These are phyloP conservation scores for Candida ascalaphidarum DNA, from an alignment of 805 yeast genomes.

Conservation along the genomic window DNA sequence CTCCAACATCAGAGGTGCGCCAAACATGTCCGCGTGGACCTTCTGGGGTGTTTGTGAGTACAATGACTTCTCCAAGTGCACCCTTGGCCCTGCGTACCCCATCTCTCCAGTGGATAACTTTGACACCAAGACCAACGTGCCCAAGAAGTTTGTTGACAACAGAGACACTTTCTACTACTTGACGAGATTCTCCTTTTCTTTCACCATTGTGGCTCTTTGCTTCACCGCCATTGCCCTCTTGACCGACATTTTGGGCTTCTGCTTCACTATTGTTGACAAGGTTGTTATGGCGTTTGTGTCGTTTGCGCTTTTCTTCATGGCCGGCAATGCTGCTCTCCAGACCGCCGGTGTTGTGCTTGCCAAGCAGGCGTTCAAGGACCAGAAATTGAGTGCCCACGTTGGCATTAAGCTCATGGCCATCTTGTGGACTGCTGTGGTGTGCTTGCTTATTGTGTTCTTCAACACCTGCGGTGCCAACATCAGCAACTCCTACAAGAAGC, in stretches of 20 bases:
- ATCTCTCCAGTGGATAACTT: conserved; percentile 78
- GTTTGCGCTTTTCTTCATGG: conserved; percentile 44
- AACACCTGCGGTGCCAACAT: conserved; percentile 44
- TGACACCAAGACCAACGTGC: conserved; percentile 41
- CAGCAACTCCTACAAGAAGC: conserved; percentile 42
- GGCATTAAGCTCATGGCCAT: conserved; percentile 56
- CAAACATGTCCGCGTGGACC: conserved; percentile 64
- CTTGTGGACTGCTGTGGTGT: conserved; percentile 62
- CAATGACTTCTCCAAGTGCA: conserved; percentile 43
- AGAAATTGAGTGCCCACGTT: conserved; percentile 35
- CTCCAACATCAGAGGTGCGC: conserved; percentile 40
- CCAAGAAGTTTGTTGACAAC: conserved; percentile 42
- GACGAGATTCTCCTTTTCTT: conserved; percentile 59
- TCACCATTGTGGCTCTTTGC: conserved; percentile 49
- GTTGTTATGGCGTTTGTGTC: conserved; percentile 43
- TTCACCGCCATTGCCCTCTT: conserved; percentile 58
- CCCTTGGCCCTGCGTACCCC: conserved; percentile 69
- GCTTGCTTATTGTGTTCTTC: conserved; percentile 41
- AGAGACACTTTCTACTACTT: conserved; percentile 56
- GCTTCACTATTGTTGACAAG: conserved; percentile 47
- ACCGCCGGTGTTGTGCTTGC: conserved; percentile 79
- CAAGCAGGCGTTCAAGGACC: conserved; percentile 53
- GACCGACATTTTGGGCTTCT: conserved; percentile 44
- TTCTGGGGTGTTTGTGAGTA: conserved; percentile 65
- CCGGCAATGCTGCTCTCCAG: conserved; percentile 59